Conservation (phyloP, 768 basidiomycete species). For the Pleurotus eryngii region DNA sequence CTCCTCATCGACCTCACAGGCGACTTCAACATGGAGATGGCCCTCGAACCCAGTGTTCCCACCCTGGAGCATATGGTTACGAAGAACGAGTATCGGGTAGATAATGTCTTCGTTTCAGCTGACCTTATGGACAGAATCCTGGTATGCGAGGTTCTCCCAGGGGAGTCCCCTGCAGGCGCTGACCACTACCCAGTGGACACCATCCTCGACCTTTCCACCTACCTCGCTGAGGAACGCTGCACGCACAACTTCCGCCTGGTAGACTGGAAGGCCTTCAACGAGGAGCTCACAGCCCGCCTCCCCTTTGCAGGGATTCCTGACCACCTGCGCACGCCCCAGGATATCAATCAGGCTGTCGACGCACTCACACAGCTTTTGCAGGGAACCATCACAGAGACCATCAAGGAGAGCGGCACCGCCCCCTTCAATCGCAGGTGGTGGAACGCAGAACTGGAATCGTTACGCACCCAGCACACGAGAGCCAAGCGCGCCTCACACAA, state of each 20-base stretch:
- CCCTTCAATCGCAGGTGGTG: not conserved
- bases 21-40: not conserved
- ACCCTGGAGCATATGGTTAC: not conserved
- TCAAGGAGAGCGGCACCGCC: not conserved
- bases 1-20: not conserved
- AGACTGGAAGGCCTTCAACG: constrained; percentile 28
- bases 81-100: too few relatives aligned
- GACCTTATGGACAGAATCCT: not conserved
- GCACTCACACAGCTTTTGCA: not conserved
- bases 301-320: not conserved
- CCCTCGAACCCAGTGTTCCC: not conserved
- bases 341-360: not conserved
- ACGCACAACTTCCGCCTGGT: constrained; percentile 22
- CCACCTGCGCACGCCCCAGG: not conserved
- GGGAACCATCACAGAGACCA: not conserved
- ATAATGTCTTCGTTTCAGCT: not conserved
- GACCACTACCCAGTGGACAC: not conserved
- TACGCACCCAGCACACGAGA: not conserved
- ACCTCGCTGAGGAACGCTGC: not conserved
- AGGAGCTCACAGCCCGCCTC: not conserved
- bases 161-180: not conserved
- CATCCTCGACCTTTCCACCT: constrained; percentile 13
- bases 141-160: not conserved
- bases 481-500: not conserved
- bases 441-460: not conserved